Evolutionary conservation across 495 filamentous ascomycete genomes (phyloP).

Genomic region (Neurospora pannonica): DNA sequence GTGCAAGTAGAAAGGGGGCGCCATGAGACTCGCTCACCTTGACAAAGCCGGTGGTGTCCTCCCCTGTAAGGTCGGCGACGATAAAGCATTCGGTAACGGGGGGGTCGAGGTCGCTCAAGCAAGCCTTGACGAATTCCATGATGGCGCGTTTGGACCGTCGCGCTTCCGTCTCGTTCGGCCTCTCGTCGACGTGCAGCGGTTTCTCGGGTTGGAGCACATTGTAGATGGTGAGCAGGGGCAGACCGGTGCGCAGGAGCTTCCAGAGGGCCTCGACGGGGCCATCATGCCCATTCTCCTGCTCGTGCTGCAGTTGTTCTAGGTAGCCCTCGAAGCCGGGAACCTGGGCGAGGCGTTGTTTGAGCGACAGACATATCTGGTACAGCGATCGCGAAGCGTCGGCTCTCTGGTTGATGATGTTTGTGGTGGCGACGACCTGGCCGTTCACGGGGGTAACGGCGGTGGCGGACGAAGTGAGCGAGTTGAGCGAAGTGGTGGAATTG

Average conservation of each 20-base stretch:
- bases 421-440: conserved; percentile 57
- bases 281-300: conserved; percentile 41
- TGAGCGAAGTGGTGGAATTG: conserved; percentile 34
- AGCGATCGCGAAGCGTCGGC: conserved; percentile 82
- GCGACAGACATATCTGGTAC: conserved; percentile 84
- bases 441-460: conserved; percentile 28
- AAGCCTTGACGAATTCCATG: conserved; percentile 48
- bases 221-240: conserved; percentile 80
- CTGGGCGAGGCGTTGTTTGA: conserved; percentile 68
- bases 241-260: conserved; percentile 75
- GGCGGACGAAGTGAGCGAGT: conserved; percentile 37
- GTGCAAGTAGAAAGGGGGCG: background rate
- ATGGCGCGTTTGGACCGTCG: conserved; percentile 55
- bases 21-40: conserved; percentile 48
- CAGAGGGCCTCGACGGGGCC: conserved; percentile 81
- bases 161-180: conserved; percentile 44
- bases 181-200: conserved; percentile 51
- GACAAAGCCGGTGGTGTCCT: conserved; percentile 94
- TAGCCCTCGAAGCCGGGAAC: conserved; percentile 75
- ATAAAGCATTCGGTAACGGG: conserved; percentile 78
- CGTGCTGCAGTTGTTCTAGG: conserved; percentile 50
- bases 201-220: conserved; percentile 64
- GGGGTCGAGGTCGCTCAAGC: conserved; percentile 58
- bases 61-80: conserved; percentile 81
- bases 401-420: conserved; percentile 90